A percentile compares a stretch with the other conserved stretches of the same genome.
Conservation (phyloP, 805 yeast species). For the Candida bentonensis region DNA sequence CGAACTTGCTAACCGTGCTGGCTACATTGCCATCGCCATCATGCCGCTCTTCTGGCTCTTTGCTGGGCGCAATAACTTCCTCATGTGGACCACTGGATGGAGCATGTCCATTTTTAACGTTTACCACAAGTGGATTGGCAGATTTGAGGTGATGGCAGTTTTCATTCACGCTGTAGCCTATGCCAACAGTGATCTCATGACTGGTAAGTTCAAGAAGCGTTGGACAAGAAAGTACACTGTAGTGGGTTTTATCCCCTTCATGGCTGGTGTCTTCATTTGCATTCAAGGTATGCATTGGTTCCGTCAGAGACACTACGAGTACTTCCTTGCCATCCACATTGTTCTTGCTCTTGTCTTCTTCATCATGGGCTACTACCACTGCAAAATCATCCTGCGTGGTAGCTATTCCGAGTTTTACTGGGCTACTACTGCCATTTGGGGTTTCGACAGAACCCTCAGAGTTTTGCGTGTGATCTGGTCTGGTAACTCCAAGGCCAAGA, state of each 20-base stretch:
- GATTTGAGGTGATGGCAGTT: conserved; percentile 32
- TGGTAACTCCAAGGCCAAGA: conserved; percentile 28
- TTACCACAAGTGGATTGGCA: conserved; percentile 51
- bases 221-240: conserved; percentile 8
- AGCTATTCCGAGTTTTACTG: conserved; percentile 38
- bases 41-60: conserved; percentile 47
- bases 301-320: conserved; percentile 44
- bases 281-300: conserved; percentile 37
- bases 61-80: conserved; percentile 55
- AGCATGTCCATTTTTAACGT: conserved; percentile 38
- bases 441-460: conserved; percentile 47
- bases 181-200: conserved; percentile 26
- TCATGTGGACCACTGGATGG: conserved; percentile 43
- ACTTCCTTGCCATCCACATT: conserved; percentile 45
- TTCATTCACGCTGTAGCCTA: conserved; percentile 42
- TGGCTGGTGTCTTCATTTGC: conserved; percentile 28
- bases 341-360: conserved; percentile 39
- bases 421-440: conserved; percentile 54
- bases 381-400: conserved; percentile 20
- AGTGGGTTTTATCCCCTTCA: conserved; percentile 33
- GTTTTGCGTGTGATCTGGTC: conserved; percentile 37
- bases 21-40: conserved; percentile 7
- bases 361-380: conserved; percentile 45
- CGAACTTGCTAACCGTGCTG: conserved; percentile 4
- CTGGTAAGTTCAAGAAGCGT: conserved; percentile 24